A percentile compares a stretch with the other conserved stretches of the same genome.
Evolutionary conservation across 2,329 filamentous ascomycete genomes (phyloP).

Genomic region (Emmonsiellopsis sp.): DNA sequence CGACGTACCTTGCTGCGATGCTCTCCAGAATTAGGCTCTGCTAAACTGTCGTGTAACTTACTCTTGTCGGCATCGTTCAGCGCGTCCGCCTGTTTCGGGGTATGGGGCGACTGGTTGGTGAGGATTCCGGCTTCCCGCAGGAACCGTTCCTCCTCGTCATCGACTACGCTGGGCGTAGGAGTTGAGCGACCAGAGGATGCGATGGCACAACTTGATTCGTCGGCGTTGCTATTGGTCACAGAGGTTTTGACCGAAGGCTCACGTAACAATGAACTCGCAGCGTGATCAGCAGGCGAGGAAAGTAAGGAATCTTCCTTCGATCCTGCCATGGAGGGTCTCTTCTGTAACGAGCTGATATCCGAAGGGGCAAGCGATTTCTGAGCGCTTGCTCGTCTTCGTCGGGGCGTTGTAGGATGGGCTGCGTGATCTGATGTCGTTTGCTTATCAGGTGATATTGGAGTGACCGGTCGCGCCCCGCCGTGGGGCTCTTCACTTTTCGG

Average conservation of each 20-base stretch:
- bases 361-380: constrained; percentile 24
- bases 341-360: constrained; percentile 19
- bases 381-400: constrained; percentile 24
- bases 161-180: constrained; percentile 35
- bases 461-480: constrained; percentile 8
- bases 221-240: constrained; percentile 22
- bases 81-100: constrained; percentile 30
- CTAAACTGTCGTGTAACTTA: constrained; percentile 29
- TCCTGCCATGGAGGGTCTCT: constrained; percentile 20
- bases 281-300: constrained; percentile 16
- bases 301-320: constrained; percentile 21
- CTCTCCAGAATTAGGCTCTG: constrained; percentile 37
- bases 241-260: constrained; percentile 32
- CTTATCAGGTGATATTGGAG: constrained; percentile 5
- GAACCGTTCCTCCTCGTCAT: constrained; percentile 59
- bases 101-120: constrained; percentile 37
- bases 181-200: constrained; percentile 28
- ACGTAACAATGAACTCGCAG: constrained; percentile 23
- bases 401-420: constrained; percentile 16
- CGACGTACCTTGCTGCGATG: constrained; percentile 64
- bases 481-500: constrained; percentile 16
- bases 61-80: constrained; percentile 36
- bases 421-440: constrained; percentile 10
- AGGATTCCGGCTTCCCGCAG: constrained; percentile 60
- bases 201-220: constrained; percentile 26